A percentile compares a stretch with the other conserved stretches of the same genome.
These are phyloP conservation scores for Silene noctiflora DNA, from an alignment of 179 eudicot genomes.

Conservation along the genomic window DNA sequence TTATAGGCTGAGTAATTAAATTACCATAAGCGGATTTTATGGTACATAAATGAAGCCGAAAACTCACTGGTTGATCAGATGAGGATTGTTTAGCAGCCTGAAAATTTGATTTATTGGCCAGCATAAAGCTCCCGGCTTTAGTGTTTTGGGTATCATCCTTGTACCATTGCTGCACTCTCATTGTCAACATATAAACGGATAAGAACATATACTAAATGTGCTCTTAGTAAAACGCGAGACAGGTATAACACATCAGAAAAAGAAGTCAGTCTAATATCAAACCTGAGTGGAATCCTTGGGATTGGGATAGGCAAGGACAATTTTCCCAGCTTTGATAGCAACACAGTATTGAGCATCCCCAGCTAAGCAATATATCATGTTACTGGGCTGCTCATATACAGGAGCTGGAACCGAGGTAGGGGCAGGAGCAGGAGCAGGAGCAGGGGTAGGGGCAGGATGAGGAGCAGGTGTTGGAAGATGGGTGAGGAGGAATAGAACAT, in stretches of 20 bases:
- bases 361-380: slow-evolving; percentile 1
- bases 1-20: background rate
- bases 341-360: slow-evolving; percentile 7
- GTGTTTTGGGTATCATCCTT: background rate
- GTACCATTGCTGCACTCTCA: slow-evolving; percentile 5
- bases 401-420: background rate
- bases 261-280: no score
- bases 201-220: no score
- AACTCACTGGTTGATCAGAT: background rate
- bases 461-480: background rate
- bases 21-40: background rate
- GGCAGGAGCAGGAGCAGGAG: background rate
- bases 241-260: no score
- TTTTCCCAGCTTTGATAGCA: background rate
- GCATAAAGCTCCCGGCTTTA: background rate
- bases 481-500: background rate
- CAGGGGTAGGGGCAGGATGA: background rate
- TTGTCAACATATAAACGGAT: no score
- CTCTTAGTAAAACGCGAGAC: no score
- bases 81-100: slow-evolving; percentile 1
- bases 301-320: background rate
- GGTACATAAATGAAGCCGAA: background rate
- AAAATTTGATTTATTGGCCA: background rate
- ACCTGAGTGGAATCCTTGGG: background rate
- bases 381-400: background rate